A percentile compares a stretch with the other conserved stretches of the same genome.
Evolutionary conservation across 2,329 filamentous ascomycete species (phyloP).

Genomic region (Fusarium algeriense): DNA sequence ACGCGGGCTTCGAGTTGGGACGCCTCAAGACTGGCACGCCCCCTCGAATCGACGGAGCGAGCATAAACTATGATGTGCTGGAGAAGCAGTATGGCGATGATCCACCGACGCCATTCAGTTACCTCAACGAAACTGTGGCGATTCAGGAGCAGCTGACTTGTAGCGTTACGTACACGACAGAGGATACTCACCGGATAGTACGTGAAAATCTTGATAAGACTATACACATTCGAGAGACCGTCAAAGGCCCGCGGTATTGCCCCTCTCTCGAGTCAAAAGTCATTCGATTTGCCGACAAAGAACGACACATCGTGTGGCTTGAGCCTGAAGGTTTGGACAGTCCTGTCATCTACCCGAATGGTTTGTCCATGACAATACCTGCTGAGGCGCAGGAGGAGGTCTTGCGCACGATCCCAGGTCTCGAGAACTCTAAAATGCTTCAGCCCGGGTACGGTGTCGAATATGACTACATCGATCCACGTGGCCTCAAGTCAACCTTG

Average conservation of each 20-base stretch:
- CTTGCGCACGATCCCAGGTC: conserved; percentile 86
- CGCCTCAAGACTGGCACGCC: conserved; percentile 96
- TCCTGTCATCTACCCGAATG: conserved; percentile 94
- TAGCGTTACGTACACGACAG: conserved; percentile 88
- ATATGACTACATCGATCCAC: conserved; percentile 97
- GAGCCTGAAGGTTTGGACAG: conserved; percentile 95
- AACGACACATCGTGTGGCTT: conserved; percentile 91
- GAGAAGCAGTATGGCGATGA: conserved; percentile 84
- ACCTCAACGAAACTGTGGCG: conserved; percentile 81
- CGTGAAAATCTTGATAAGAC: conserved; percentile 93
- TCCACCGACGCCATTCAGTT: conserved; percentile 91
- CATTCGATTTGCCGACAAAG: conserved; percentile 84
- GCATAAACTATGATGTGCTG: conserved; percentile 81
- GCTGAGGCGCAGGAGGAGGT: conserved; percentile 86
- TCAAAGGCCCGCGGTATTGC: conserved; percentile 94
- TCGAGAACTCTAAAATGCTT: conserved; percentile 91
- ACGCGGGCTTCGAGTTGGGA: conserved; percentile 90
- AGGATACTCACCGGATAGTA: conserved; percentile 83
- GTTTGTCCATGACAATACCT: conserved; percentile 96
- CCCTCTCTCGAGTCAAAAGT: conserved; percentile 96
- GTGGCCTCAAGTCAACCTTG: conserved; percentile 85
- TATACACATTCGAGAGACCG: conserved; percentile 94
- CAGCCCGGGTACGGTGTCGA: conserved; percentile 97
- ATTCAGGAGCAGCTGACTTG: conserved; percentile 88
- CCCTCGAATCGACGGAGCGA: conserved; percentile 83